phyloP scores from a whole-genome alignment of 176 grass and related monocot species.

The Typha latifolia region DNA sequence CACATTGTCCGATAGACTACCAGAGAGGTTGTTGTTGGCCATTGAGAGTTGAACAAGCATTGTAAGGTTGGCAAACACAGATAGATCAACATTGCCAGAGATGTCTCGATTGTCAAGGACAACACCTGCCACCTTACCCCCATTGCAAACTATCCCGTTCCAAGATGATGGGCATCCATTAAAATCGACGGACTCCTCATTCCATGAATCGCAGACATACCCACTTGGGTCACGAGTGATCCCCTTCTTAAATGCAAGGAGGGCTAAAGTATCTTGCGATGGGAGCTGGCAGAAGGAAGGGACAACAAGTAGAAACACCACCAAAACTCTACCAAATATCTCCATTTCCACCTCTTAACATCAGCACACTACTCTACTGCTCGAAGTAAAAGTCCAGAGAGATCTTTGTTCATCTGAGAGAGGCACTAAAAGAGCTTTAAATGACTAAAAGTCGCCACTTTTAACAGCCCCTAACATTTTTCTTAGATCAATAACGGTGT shows the following conservation, averaged over 20 bases:
- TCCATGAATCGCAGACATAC: constrained; percentile 84
- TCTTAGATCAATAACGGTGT: constrained; percentile 6
- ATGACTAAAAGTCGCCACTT: neutral
- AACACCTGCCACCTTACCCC: constrained; percentile 65
- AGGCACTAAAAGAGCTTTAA: neutral
- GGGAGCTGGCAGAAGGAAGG: constrained; percentile 68
- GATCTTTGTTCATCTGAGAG: constrained; percentile 2
- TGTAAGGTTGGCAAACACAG: constrained; percentile 77
- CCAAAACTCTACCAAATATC: constrained; percentile 29
- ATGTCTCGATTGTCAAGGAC: constrained; percentile 70
- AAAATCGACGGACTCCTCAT: constrained; percentile 84
- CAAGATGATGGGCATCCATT: constrained; percentile 91
- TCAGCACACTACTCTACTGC: constrained; percentile 1
- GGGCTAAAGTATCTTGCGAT: constrained; percentile 74
- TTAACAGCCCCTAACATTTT: neutral
- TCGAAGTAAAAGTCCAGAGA: constrained; percentile 20
- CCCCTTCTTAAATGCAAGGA: constrained; percentile 95
- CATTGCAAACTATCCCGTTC: constrained; percentile 91
- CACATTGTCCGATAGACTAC: constrained; percentile 46
- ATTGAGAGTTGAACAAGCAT: constrained; percentile 75
- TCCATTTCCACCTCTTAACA: constrained; percentile 30
- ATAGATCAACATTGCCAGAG: constrained; percentile 55
- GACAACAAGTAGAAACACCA: constrained; percentile 38
- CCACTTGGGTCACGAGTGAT: constrained; percentile 69
- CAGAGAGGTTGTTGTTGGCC: constrained; percentile 78